Conservation (phyloP, 352 stramenopile species). For the Globisporangium recalcitrans region DNA sequence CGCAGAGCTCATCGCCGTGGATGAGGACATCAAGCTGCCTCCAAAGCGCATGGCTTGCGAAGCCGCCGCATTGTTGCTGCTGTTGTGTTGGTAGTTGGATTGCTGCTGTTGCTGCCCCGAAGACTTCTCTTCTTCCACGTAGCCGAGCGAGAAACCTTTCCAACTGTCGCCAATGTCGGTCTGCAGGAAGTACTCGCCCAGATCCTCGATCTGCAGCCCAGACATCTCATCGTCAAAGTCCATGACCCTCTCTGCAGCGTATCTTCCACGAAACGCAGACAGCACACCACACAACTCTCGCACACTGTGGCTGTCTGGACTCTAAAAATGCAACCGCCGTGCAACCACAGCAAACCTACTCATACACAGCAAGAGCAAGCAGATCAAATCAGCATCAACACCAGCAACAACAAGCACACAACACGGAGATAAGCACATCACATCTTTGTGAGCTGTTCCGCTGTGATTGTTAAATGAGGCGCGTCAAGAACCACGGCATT, state of each 20-base stretch:
- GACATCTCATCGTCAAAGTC: constrained; percentile 71
- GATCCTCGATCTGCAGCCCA: constrained; percentile 65
- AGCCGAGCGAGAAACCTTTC: constrained; percentile 68
- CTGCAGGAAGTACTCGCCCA: constrained; percentile 68
- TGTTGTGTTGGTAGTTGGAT: not conserved
- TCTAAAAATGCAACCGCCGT: too few species aligned
- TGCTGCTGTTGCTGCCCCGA: constrained; percentile 1
- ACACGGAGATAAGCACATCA: too few species aligned
- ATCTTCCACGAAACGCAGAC: not conserved
- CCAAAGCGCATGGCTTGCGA: constrained; percentile 5
- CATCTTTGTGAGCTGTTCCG: too few species aligned
- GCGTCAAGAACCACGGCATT: too few species aligned
- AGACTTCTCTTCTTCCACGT: constrained; percentile 42
- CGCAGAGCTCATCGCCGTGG: not conserved
- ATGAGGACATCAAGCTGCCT: not conserved
- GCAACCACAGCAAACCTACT: too few species aligned
- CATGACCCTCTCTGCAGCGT: constrained; percentile 20
- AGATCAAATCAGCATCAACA: too few species aligned
- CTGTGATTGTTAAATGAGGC: too few species aligned
- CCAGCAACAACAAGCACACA: too few species aligned
- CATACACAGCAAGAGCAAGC: not conserved
- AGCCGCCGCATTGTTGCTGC: not conserved
- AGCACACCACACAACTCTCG: too few species aligned
- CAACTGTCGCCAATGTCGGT: constrained; percentile 55
- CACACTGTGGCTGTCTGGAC: too few species aligned